Percentiles rank a stretch among this genome's conserved stretches.
Conservation (phyloP, 2,329 filamentous ascomycete genomes). For the Pseudocercospora pini-densiflorae region DNA sequence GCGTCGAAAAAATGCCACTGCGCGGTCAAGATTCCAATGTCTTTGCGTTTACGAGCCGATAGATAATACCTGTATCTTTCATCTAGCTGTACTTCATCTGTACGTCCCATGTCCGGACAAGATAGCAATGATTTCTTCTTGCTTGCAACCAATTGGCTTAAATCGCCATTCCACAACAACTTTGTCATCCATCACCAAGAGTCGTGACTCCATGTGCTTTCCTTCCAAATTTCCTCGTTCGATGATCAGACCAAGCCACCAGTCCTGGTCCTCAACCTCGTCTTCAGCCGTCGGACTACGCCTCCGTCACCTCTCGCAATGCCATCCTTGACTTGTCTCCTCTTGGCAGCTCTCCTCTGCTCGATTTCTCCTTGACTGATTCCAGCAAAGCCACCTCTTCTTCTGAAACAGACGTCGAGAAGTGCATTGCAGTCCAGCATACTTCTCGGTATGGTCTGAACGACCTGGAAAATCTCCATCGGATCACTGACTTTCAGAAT, state of each 20-base stretch:
- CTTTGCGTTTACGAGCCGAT: background rate
- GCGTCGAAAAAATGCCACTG: too few species aligned
- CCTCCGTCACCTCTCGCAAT: background rate
- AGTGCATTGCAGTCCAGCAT: conserved; percentile 81
- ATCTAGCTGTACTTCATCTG: background rate
- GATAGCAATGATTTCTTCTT: background rate
- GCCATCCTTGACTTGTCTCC: conserved; percentile 35
- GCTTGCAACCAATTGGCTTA: background rate
- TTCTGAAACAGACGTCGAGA: conserved; percentile 79
- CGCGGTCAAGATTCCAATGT: background rate
- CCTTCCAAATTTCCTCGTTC: too few species aligned
- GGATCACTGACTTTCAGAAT: conserved; percentile 81
- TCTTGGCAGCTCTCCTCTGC: conserved; percentile 69
- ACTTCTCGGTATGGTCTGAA: conserved; percentile 81
- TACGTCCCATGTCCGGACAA: background rate
- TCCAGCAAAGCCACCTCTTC: conserved; percentile 72
- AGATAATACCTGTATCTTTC: background rate
- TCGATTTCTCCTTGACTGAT: conserved; percentile 84
- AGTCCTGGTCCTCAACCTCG: background rate
- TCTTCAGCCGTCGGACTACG: background rate
- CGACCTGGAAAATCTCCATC: conserved; percentile 95
- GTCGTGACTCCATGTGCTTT: background rate
- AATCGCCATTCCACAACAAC: background rate
- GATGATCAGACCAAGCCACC: background rate
- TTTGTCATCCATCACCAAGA: background rate